phyloP scores from a whole-genome alignment of 352 stramenopile species.

The Phytopythium cucurbitacearum region DNA sequence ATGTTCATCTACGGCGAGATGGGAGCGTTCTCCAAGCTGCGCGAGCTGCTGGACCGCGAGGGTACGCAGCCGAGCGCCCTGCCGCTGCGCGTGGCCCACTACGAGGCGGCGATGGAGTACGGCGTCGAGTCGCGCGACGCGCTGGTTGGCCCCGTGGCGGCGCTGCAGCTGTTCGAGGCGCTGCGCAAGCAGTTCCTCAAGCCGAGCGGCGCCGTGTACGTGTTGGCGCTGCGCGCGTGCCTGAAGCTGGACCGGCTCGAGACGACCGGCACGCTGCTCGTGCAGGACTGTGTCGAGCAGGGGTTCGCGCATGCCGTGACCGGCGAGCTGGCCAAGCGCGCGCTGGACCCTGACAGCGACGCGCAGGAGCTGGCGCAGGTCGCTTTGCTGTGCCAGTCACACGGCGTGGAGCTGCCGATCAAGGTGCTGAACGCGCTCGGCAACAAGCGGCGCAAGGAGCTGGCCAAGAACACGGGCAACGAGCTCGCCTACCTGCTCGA shows the following conservation, averaged over 20 bases:
- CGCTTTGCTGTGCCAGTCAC: conserved; percentile 27
- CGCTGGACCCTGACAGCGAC: conserved; percentile 15
- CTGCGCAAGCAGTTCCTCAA: conserved; percentile 73
- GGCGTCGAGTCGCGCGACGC: conserved; percentile 14
- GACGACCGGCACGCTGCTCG: conserved; percentile 38
- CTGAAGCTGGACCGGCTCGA: conserved; percentile 45
- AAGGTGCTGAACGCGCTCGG: conserved; percentile 26
- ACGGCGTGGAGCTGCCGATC: conserved; percentile 25
- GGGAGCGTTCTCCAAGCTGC: conserved; percentile 33
- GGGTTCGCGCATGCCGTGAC: conserved; percentile 28
- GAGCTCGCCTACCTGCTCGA: conserved; percentile 22
- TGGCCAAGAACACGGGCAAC: conserved; percentile 15
- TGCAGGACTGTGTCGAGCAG: conserved; percentile 50
- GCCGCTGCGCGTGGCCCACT: conserved; percentile 52
- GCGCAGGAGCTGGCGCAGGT: conserved; percentile 26
- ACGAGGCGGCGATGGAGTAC: conserved; percentile 72
- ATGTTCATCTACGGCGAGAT: conserved; percentile 66
- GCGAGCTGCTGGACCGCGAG: conserved; percentile 42
- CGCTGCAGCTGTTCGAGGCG: conserved; percentile 69
- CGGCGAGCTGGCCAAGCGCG: conserved; percentile 19
- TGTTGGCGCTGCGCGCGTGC: conserved; percentile 65
- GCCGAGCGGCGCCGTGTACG: conserved; percentile 69
- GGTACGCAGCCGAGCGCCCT: conserved; percentile 34
- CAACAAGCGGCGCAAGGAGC: conserved; percentile 9
- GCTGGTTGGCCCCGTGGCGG: conserved; percentile 32